Percentiles rank a stretch among this genome's conserved stretches.
Conservation (phyloP, 148 eudicot species). For the Limonium bicolor region DNA sequence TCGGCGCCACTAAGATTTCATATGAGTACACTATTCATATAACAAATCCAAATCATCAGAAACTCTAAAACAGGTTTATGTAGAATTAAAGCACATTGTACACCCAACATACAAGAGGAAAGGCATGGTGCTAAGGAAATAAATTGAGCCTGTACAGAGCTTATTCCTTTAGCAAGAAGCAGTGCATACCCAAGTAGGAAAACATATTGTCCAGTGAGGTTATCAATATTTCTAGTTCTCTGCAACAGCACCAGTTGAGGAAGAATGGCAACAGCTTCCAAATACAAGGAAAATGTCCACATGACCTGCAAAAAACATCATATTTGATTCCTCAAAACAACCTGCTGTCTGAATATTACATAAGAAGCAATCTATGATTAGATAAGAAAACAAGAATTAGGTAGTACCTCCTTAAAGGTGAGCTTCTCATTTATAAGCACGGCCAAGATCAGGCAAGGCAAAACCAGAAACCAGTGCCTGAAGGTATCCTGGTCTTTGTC, state of each 20-base stretch:
- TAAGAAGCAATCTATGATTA: too few relatives aligned
- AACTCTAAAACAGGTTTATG: too few relatives aligned
- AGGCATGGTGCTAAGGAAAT: too few relatives aligned
- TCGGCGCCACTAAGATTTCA: too few relatives aligned
- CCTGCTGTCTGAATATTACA: too few relatives aligned
- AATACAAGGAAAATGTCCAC: slow-evolving; percentile 91
- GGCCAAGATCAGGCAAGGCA: slow-evolving; percentile 49
- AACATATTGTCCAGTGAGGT: slow-evolving; percentile 78
- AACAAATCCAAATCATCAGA: too few relatives aligned
- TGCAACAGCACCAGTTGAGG: slow-evolving; percentile 94
- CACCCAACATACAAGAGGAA: too few relatives aligned
- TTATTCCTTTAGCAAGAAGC: too few relatives aligned
- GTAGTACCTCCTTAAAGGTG: slow-evolving; percentile 61
- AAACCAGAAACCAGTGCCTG: slow-evolving; percentile 50
- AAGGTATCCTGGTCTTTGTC: slow-evolving; percentile 72
- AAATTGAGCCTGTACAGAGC: too few relatives aligned
- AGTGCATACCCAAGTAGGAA: slow-evolving; percentile 64
- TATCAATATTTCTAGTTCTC: slow-evolving; percentile 95
- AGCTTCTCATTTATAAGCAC: slow-evolving; percentile 69
- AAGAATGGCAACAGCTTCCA: slow-evolving; percentile 96
- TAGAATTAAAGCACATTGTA: too few relatives aligned
- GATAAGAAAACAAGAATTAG: neutral
- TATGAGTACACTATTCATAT: too few relatives aligned
- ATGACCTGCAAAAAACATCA: slow-evolving; percentile 35
- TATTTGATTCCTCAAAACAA: neutral